A percentile compares a stretch with the other conserved stretches of the same genome.
Conservation (phyloP, 169 alveolate genomes). For the Besnoitia besnoiti region DNA sequence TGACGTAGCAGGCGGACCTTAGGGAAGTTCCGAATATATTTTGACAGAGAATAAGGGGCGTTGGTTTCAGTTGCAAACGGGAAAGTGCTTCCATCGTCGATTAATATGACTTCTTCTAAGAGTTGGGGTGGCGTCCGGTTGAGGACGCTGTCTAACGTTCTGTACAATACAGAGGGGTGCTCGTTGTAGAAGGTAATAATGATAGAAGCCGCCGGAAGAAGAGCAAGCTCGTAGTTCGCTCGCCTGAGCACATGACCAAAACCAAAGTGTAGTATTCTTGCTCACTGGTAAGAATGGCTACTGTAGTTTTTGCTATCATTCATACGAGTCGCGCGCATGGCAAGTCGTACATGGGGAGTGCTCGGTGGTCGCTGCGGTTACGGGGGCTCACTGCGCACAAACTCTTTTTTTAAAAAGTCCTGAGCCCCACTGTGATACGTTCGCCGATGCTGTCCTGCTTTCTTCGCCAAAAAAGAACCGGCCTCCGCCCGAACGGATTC, state of each 20-base stretch:
- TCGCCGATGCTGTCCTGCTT: too few species aligned
- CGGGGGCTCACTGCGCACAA: too few species aligned
- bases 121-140: slow-evolving; percentile 74
- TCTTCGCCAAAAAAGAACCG: too few species aligned
- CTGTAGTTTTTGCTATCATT: too few species aligned
- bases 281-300: too few species aligned
- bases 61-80: not conserved
- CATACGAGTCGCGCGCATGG: too few species aligned
- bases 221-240: not conserved
- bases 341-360: too few species aligned
- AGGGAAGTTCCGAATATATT: not conserved
- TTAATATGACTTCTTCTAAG: slow-evolving; percentile 69
- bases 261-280: too few species aligned
- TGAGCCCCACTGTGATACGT: too few species aligned
- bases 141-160: slow-evolving; percentile 71
- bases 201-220: slow-evolving; percentile 53
- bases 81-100: slow-evolving; percentile 58
- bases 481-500: too few species aligned
- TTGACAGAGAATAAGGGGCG: not conserved
- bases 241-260: not conserved
- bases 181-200: slow-evolving; percentile 72
- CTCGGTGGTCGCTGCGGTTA: too few species aligned
- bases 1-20: not conserved
- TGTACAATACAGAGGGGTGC: slow-evolving; percentile 67
- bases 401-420: too few species aligned